Percentiles rank a stretch among this genome's conserved stretches.
phyloP scores from a whole-genome alignment of 768 basidiomycete genomes.

The Terana coerulea region DNA sequence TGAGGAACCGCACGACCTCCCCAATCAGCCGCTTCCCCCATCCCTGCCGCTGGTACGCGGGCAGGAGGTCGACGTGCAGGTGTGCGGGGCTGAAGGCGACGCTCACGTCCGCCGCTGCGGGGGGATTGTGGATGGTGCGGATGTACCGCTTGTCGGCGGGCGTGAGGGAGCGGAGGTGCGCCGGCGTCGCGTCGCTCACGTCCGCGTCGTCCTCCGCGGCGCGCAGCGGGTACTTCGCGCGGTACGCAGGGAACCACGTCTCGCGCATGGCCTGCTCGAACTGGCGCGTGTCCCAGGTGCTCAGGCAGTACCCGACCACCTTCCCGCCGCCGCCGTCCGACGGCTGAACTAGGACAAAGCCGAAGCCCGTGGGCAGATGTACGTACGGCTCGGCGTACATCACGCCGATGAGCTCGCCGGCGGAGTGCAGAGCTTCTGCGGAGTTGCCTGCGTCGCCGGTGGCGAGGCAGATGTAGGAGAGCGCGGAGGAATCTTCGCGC shows the following conservation, averaged over 20 bases:
- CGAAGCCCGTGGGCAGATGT: conserved; percentile 61
- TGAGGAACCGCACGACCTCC: conserved; percentile 49
- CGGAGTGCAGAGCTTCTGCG: conserved; percentile 58
- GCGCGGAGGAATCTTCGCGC: conserved; percentile 46
- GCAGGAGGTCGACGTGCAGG: conserved; percentile 70
- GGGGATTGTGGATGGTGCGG: conserved; percentile 29
- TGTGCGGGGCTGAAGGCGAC: conserved; percentile 69
- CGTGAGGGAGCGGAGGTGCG: conserved; percentile 18
- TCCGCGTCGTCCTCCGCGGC: conserved; percentile 1
- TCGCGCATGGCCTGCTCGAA: conserved; percentile 53
- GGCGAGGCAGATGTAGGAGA: conserved; percentile 71
- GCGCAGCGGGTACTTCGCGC: conserved; percentile 41
- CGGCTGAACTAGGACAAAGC: conserved; percentile 60
- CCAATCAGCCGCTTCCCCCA: conserved; percentile 67
- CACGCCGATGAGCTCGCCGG: conserved; percentile 63
- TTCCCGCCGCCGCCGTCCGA: conserved; percentile 24
- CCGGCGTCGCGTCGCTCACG: conserved; percentile 5
- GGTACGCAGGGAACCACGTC: conserved; percentile 66
- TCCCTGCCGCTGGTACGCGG: conserved; percentile 61
- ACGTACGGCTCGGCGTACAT: conserved; percentile 77
- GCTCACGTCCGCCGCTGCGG: conserved; percentile 45
- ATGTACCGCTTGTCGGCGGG: conserved; percentile 40
- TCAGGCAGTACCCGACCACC: conserved; percentile 71
- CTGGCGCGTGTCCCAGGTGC: conserved; percentile 60
- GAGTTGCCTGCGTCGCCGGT: conserved; percentile 70